These are phyloP conservation scores for Colletotrichum australisinense DNA, from an alignment of 2,329 filamentous ascomycete species.

Conservation along the genomic window DNA sequence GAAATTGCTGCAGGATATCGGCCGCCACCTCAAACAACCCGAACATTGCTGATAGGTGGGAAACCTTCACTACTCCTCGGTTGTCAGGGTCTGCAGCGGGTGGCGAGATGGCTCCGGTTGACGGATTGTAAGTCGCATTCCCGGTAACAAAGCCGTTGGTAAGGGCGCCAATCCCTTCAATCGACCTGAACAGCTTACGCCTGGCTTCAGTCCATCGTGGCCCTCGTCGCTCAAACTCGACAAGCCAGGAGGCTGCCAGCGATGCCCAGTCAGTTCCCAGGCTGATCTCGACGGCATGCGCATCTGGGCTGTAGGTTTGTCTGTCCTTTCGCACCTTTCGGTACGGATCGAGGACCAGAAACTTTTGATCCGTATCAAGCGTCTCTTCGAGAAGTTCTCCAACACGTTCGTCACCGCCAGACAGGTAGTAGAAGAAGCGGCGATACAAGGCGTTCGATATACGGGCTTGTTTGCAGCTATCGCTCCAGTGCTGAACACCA, in stretches of 20 bases:
- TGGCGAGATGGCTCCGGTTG: neutral
- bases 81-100: neutral
- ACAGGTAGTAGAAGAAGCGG: slow-evolving; percentile 66
- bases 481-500: slow-evolving; percentile 71
- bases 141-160: neutral
- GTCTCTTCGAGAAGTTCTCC: neutral
- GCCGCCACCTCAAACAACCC: slow-evolving; percentile 68
- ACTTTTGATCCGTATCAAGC: neutral
- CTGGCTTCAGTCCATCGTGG: neutral
- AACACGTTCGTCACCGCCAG: neutral
- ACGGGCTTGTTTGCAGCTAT: slow-evolving; percentile 71
- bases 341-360: neutral
- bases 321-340: neutral
- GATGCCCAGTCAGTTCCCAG: neutral
- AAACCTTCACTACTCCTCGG: slow-evolving; percentile 47
- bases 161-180: neutral
- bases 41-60: slow-evolving; percentile 68
- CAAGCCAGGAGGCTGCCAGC: neutral
- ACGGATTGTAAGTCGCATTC: neutral
- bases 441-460: slow-evolving; percentile 69
- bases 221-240: neutral
- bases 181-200: neutral
- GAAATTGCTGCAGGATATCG: slow-evolving; percentile 44
- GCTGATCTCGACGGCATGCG: neutral
- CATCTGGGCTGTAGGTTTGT: neutral